Percentiles rank a stretch among this genome's conserved stretches.
Evolutionary conservation across 1,139 yeast species (phyloP).

Genomic region (Yamadazyma siamensis): DNA sequence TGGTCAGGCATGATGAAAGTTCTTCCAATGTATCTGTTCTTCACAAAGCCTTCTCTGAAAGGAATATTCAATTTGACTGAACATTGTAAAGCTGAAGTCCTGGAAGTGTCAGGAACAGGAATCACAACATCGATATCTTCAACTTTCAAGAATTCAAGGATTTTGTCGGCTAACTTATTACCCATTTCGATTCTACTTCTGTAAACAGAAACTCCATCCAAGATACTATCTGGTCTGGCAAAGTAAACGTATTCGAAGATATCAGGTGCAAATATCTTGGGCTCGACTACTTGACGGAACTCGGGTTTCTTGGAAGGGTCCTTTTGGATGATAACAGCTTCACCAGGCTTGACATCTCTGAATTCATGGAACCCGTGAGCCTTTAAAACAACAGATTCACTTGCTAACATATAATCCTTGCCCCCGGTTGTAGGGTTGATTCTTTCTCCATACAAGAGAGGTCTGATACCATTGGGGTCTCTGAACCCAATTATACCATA

Average conservation of each 20-base stretch:
- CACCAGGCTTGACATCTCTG: constrained; percentile 89
- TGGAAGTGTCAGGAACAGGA: constrained; percentile 96
- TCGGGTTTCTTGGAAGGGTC: constrained; percentile 52
- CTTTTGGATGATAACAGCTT: constrained; percentile 90
- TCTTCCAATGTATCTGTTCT: constrained; percentile 94
- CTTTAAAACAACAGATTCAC: constrained; percentile 90
- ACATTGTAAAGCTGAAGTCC: constrained; percentile 92
- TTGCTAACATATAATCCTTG: constrained; percentile 91
- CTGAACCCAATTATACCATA: constrained; percentile 94
- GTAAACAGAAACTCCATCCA: constrained; percentile 94
- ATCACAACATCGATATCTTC: constrained; percentile 83
- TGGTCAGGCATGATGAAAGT: constrained; percentile 99
- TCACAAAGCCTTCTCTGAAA: constrained; percentile 95
- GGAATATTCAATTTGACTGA: constrained; percentile 79
- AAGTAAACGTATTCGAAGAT: constrained; percentile 96
- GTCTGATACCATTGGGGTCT: constrained; percentile 96
- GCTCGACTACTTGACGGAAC: constrained; percentile 82
- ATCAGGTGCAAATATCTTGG: constrained; percentile 83
- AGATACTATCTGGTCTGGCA: constrained; percentile 94
- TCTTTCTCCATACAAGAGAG: constrained; percentile 83
- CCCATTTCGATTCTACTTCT: constrained; percentile 96
- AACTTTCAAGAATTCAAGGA: constrained; percentile 33
- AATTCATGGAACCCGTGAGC: constrained; percentile 86
- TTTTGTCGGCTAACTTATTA: constrained; percentile 73
- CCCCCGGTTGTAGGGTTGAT: constrained; percentile 60